Evolutionary conservation across 164 flowering plant species (phyloP).

Genomic region (Paratinospora sagittata): DNA sequence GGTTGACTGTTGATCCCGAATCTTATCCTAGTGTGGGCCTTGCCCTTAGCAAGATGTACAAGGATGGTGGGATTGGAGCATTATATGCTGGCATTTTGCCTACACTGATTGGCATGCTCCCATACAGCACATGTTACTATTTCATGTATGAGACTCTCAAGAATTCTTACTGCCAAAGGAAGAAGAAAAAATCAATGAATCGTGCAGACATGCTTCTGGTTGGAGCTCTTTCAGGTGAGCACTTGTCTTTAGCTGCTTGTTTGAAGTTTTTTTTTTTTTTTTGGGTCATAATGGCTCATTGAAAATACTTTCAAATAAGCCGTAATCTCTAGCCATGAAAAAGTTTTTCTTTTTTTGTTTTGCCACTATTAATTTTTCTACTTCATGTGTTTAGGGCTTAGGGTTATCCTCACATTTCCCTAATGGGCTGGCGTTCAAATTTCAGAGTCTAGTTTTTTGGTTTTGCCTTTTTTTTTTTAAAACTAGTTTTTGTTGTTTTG

Average conservation of each 20-base stretch:
- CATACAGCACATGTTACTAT: slow-evolving; percentile 92
- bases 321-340: not conserved
- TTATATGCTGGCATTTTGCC: slow-evolving; percentile 82
- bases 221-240: slow-evolving; percentile 87
- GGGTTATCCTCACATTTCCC: not conserved
- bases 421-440: not conserved
- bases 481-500: not conserved
- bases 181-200: slow-evolving; percentile 58
- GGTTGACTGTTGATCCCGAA: slow-evolving; percentile 76
- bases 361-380: not conserved
- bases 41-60: slow-evolving; percentile 60
- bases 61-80: slow-evolving; percentile 69
- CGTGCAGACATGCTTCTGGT: slow-evolving; percentile 80
- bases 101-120: slow-evolving; percentile 92
- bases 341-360: not conserved
- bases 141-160: slow-evolving; percentile 89
- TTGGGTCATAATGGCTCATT: not conserved
- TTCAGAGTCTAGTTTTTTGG: not conserved
- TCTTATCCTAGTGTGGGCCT: slow-evolving; percentile 57
- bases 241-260: not conserved
- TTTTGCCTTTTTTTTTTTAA: not conserved
- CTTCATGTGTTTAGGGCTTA: not conserved
- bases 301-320: not conserved
- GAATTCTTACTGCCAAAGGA: slow-evolving; percentile 53
- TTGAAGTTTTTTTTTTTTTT: not conserved